Evolutionary conservation across 257 asterid species (phyloP).

Genomic region (Nicotiana tabacum): DNA sequence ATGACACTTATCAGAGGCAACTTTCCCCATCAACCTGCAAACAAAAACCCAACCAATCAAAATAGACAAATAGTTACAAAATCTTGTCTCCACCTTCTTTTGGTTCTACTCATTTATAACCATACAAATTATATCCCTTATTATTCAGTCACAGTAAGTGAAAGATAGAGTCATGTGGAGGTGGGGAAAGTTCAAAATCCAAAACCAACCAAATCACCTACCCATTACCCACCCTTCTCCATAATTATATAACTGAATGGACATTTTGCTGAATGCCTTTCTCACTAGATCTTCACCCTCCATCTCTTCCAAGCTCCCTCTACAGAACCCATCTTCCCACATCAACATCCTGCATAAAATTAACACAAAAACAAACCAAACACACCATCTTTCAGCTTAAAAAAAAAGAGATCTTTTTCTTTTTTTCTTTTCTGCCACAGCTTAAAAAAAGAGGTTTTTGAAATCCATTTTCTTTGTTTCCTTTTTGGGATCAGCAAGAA

Average conservation of each 20-base stretch:
- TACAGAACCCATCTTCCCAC: slow-evolving; percentile 99
- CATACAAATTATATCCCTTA: not conserved
- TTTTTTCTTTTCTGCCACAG: not conserved
- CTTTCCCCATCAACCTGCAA: slow-evolving; percentile 99
- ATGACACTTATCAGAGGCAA: slow-evolving; percentile 99
- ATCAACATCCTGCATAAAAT: slow-evolving; percentile 83
- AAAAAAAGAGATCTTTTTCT: not conserved
- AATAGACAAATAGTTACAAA: slow-evolving; percentile 16
- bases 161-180: slow-evolving; percentile 4
- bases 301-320: slow-evolving; percentile 82
- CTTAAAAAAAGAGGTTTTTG: not conserved
- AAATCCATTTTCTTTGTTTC: not conserved
- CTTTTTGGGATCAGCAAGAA: not conserved
- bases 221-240: slow-evolving; percentile 99
- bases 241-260: slow-evolving; percentile 96
- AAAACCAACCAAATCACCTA: slow-evolving; percentile 64
- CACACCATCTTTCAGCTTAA: not conserved
- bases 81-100: not conserved
- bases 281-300: slow-evolving; percentile 89
- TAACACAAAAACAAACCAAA: slow-evolving; percentile 9
- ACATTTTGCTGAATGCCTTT: slow-evolving; percentile 99
- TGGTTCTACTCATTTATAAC: not conserved
- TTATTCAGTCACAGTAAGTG: not conserved
- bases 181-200: slow-evolving; percentile 40
- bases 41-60: slow-evolving; percentile 35